These are phyloP conservation scores for Chimonanthus praecox DNA, from an alignment of 164 flowering plant genomes.

Conservation along the genomic window DNA sequence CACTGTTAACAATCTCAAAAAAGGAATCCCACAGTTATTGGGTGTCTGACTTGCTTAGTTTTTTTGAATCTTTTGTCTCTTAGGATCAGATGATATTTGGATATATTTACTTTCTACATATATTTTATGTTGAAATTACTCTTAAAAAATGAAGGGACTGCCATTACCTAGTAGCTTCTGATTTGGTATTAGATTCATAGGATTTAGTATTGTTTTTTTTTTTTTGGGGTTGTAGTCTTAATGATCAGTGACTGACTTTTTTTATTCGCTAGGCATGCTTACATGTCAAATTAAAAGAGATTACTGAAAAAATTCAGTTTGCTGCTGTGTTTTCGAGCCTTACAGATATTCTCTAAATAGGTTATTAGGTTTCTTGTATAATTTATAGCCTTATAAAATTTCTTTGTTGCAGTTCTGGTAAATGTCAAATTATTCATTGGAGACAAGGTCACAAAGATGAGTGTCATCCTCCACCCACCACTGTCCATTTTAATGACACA, in stretches of 20 bases:
- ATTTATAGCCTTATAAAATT: not conserved
- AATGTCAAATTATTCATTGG: slow-evolving; percentile 86
- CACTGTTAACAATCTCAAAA: too few species aligned
- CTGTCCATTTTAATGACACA: slow-evolving; percentile 14
- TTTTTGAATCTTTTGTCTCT: not conserved
- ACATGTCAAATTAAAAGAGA: not conserved
- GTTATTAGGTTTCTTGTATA: not conserved
- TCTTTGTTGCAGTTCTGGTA: slow-evolving; percentile 59
- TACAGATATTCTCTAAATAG: not conserved
- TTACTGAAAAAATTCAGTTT: not conserved
- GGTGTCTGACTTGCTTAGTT: not conserved
- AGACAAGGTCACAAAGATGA: slow-evolving; percentile 80
- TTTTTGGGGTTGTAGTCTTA: not conserved
- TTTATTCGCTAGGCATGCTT: slow-evolving; percentile 1
- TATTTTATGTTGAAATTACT: too few species aligned
- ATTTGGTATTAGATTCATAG: too few species aligned
- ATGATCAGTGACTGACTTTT: not conserved
- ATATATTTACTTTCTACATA: not conserved
- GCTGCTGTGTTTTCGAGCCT: not conserved
- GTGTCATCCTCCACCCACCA: slow-evolving; percentile 41
- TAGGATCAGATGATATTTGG: not conserved
- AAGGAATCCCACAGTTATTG: too few species aligned
- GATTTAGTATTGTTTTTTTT: not conserved
- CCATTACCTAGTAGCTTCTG: too few species aligned
- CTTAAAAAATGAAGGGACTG: too few species aligned